Conservation (phyloP, 176 grass and related monocot species). For the Hordeum vulgare region MorexV3_pseudomolecules_assembly NC_058518.1:353870865-353871364, state of each 20-base stretch:
- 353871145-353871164: no score
- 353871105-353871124: neutral
- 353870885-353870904: accelerated
- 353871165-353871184: no score
- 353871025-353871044: no score
- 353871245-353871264: neutral
- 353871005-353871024: neutral
- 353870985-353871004: neutral
- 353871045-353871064: neutral
- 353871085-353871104: neutral
- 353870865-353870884: neutral
- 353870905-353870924: neutral
- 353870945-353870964: neutral
- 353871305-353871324: neutral
- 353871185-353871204: no score
- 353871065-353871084: neutral
- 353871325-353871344: neutral
- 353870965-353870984: neutral
- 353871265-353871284: neutral
- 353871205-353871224: neutral
- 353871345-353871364: neutral
- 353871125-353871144: no score
- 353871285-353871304: neutral
- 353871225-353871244: neutral
- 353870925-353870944: neutral